Evolutionary conservation across 2,329 filamentous ascomycete species (phyloP).

Genomic region (Botrytis aclada): DNA sequence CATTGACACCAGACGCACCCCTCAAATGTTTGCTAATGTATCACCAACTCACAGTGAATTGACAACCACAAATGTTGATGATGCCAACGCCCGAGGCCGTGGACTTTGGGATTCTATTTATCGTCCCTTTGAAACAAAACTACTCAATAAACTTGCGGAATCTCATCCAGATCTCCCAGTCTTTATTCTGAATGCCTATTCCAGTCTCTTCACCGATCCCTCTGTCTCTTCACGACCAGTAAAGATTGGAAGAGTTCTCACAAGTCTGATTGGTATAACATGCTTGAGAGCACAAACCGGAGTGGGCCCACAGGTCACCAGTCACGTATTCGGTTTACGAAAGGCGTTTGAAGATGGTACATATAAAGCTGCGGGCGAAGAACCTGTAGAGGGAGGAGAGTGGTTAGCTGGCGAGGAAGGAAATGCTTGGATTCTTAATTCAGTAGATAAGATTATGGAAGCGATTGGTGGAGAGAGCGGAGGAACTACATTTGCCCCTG

Average conservation of each 20-base stretch:
- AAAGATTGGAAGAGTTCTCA: constrained; percentile 66
- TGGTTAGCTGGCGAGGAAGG: constrained; percentile 66
- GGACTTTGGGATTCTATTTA: constrained; percentile 76
- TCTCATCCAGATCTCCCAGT: constrained; percentile 80
- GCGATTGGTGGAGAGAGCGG: constrained; percentile 46
- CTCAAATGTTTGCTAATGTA: neutral
- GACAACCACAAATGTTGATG: constrained; percentile 49
- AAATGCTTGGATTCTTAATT: constrained; percentile 59
- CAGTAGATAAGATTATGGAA: constrained; percentile 59
- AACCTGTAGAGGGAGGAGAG: constrained; percentile 48
- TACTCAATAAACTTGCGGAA: constrained; percentile 66
- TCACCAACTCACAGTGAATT: constrained; percentile 21
- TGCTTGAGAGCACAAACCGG: constrained; percentile 77
- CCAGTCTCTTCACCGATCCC: constrained; percentile 69
- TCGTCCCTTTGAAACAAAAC: constrained; percentile 67
- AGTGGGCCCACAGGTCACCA: constrained; percentile 77
- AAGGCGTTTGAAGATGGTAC: constrained; percentile 71
- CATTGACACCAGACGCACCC: neutral
- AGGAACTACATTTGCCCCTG: constrained; percentile 50
- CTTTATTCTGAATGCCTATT: constrained; percentile 76
- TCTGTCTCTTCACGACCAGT: constrained; percentile 42
- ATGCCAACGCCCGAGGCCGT: constrained; percentile 56
- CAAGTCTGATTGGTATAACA: constrained; percentile 69
- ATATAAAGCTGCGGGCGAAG: constrained; percentile 46
- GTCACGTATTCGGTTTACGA: constrained; percentile 75